These are phyloP conservation scores for Coffea eugenioides DNA, from an alignment of 257 asterid genomes.

Conservation along the genomic window DNA sequence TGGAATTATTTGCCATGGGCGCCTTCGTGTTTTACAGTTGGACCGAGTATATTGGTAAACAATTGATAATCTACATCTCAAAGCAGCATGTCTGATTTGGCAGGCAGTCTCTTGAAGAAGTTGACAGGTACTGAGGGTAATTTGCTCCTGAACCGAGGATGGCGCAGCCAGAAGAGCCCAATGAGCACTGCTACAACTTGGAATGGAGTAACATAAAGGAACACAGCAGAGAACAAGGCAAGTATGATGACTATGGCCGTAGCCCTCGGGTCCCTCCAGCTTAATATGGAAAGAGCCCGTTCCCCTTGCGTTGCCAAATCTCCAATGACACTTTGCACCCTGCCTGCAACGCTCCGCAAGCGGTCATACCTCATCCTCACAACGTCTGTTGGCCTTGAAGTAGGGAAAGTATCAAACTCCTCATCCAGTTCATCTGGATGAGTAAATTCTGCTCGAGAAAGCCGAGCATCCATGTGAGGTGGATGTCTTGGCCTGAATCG, in stretches of 20 bases:
- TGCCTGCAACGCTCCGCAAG: conserved; percentile 63
- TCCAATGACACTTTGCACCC: conserved; percentile 76
- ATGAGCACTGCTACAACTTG: conserved; percentile 61
- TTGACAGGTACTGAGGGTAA: conserved; percentile 79
- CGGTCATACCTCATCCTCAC: conserved; percentile 74
- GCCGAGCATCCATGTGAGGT: conserved; percentile 81
- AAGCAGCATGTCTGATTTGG: conserved; percentile 77
- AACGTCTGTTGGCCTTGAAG: conserved; percentile 39
- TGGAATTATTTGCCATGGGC: conserved; percentile 21
- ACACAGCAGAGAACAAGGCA: conserved; percentile 64
- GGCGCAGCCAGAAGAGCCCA: conserved; percentile 75
- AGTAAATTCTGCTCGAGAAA: conserved; percentile 72
- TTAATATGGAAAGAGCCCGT: conserved; percentile 65
- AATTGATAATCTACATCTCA: conserved; percentile 25
- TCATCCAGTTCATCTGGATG: conserved; percentile 75
- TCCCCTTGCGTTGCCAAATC: conserved; percentile 91
- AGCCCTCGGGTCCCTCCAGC: conserved; percentile 98
- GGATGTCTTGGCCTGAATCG: conserved; percentile 71
- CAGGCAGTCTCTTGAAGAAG: conserved; percentile 92
- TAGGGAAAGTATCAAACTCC: conserved; percentile 80
- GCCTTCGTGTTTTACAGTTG: conserved; percentile 16
- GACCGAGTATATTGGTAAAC: conserved; percentile 2
- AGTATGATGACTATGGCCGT: conserved; percentile 62
- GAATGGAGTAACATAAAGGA: conserved; percentile 74
- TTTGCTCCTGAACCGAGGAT: conserved; percentile 71